These are phyloP conservation scores for Trifolium repens DNA, from an alignment of 306 rosid genomes.

Conservation along the genomic window DNA sequence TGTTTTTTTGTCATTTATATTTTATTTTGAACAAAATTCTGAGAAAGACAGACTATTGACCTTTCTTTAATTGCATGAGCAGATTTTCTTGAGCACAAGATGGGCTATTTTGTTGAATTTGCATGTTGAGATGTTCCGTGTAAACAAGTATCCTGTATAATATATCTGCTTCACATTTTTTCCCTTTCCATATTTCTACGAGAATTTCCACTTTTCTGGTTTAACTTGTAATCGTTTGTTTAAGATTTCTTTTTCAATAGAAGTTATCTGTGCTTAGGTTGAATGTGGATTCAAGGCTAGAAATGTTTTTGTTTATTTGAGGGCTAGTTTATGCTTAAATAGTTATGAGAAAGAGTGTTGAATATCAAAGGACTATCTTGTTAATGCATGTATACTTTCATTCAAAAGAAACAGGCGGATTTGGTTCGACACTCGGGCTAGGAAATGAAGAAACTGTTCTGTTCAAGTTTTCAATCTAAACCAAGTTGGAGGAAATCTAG, in stretches of 20 bases:
- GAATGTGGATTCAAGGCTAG: not conserved
- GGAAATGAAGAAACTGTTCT: constrained; percentile 26
- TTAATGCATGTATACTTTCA: constrained; percentile 28
- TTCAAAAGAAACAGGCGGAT: constrained; percentile 21
- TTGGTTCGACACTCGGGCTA: constrained; percentile 7
- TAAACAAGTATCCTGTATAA: constrained; percentile 90
- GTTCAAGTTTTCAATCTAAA: constrained; percentile 27
- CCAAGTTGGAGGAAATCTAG: constrained; percentile 26
- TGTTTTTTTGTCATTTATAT: not conserved
- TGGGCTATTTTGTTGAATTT: constrained; percentile 98
- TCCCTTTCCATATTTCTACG: constrained; percentile 6
- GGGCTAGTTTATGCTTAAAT: constrained; percentile 22
- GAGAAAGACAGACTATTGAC: constrained; percentile 27
- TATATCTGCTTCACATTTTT: constrained; percentile 24
- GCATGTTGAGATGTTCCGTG: constrained; percentile 99
- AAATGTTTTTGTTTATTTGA: too few relatives aligned
- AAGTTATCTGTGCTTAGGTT: constrained; percentile 23
- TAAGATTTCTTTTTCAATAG: not conserved
- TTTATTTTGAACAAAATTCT: constrained; percentile 22
- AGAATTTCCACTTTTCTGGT: constrained; percentile 9
- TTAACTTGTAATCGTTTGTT: constrained; percentile 1
- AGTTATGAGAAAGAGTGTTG: constrained; percentile 11
- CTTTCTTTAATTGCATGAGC: constrained; percentile 44
- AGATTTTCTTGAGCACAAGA: constrained; percentile 97
- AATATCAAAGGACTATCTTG: constrained; percentile 25